Evolutionary conservation across 176 grass and related monocot species (phyloP).

Genomic region (Oryza longistaminata): DNA sequence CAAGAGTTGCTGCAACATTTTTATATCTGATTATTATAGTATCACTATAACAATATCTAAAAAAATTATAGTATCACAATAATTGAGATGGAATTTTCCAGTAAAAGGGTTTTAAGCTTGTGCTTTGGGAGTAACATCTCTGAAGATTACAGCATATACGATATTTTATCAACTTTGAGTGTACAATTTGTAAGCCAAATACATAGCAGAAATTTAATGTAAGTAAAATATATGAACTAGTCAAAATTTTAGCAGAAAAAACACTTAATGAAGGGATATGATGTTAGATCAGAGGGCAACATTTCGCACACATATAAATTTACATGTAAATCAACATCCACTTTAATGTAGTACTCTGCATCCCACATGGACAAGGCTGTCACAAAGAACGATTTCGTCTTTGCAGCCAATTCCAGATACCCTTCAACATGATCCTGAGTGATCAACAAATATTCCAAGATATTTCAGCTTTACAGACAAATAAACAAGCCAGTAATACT

Average conservation of each 20-base stretch:
- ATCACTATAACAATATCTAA: background rate
- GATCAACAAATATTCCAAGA: constrained; percentile 9
- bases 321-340: constrained; percentile 97
- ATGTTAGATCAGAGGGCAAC: background rate
- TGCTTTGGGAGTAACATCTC: background rate
- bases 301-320: constrained; percentile 77
- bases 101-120: background rate
- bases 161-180: background rate
- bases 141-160: background rate
- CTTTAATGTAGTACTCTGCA: constrained; percentile 94
- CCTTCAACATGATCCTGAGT: constrained; percentile 93
- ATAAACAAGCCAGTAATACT: background rate
- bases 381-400: constrained; percentile 80
- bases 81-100: background rate
- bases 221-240: background rate
- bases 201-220: background rate
- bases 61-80: too few species aligned
- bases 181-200: background rate
- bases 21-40: background rate
- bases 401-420: constrained; percentile 84
- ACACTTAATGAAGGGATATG: background rate
- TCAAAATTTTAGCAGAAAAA: background rate
- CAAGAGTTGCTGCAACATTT: constrained; percentile 71
- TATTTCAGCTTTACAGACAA: background rate
- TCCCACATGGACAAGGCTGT: constrained; percentile 85